These are phyloP conservation scores for Stagonosporopsis chrysanthemi DNA, from an alignment of 2,329 filamentous ascomycete genomes.

Conservation along the genomic window DNA sequence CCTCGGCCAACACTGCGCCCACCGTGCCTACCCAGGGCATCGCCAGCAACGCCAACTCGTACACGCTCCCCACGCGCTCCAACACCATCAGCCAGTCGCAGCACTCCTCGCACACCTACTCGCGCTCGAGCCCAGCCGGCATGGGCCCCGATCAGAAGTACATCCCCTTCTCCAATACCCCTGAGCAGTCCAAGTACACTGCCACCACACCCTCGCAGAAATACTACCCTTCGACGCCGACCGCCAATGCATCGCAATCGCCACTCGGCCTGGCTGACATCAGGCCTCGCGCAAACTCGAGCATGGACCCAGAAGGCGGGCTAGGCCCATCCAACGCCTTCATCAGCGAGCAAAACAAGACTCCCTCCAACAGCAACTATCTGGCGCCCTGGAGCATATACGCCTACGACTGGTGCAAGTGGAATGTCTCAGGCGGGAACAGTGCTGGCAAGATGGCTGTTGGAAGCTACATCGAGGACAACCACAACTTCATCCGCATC, in stretches of 20 bases:
- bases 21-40: conserved; percentile 63
- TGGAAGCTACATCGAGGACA: conserved; percentile 96
- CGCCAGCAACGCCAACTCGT: conserved; percentile 64
- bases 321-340: conserved; percentile 62
- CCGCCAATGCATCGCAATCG: conserved; percentile 75
- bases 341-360: conserved; percentile 71
- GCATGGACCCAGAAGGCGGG: conserved; percentile 73
- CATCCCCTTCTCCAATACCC: conserved; percentile 69
- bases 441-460: conserved; percentile 92
- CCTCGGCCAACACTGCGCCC: conserved; percentile 65
- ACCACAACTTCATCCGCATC: conserved; percentile 99
- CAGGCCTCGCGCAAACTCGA: conserved; percentile 82
- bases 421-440: conserved; percentile 74
- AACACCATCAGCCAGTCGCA: conserved; percentile 67
- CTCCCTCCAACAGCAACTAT: conserved; percentile 85
- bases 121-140: conserved; percentile 80
- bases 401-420: conserved; percentile 99
- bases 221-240: conserved; percentile 63
- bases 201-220: conserved; percentile 60
- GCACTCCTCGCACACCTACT: conserved; percentile 65
- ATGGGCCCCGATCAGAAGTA: conserved; percentile 67
- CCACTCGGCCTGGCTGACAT: conserved; percentile 93
- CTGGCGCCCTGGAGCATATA: conserved; percentile 94
- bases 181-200: conserved; percentile 60
- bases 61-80: conserved; percentile 70